Evolutionary conservation across 2,329 filamentous ascomycete species (phyloP).

Genomic region (Xylaria digitata): DNA sequence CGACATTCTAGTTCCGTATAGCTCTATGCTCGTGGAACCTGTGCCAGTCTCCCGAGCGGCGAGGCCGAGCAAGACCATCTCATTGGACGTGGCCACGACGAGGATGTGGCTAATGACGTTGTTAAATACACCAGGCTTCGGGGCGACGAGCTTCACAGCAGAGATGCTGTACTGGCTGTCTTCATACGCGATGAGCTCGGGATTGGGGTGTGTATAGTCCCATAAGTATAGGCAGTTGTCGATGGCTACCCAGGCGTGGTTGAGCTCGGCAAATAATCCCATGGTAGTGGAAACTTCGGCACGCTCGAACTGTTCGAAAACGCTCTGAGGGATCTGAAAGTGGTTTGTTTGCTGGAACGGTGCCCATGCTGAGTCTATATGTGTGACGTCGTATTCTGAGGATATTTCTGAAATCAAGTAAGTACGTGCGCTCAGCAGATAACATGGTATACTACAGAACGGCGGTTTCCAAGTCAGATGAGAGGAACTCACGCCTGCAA

Average conservation of each 20-base stretch:
- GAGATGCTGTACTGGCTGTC: constrained; percentile 90
- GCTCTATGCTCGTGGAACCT: constrained; percentile 76
- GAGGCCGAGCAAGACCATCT: constrained; percentile 91
- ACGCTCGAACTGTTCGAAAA: constrained; percentile 92
- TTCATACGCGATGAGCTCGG: constrained; percentile 91
- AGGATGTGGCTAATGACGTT: constrained; percentile 86
- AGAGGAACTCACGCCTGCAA: constrained; percentile 76
- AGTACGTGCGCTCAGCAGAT: constrained; percentile 31
- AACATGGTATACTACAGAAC: constrained; percentile 16
- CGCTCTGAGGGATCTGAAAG: constrained; percentile 89
- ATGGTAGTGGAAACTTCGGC: constrained; percentile 90
- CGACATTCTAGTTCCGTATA: constrained; percentile 91
- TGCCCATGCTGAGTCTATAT: constrained; percentile 76
- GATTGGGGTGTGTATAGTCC: constrained; percentile 95
- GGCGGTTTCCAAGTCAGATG: background rate
- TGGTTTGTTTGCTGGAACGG: constrained; percentile 89
- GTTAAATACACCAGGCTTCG: constrained; percentile 88
- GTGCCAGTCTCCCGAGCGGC: constrained; percentile 72
- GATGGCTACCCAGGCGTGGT: constrained; percentile 94
- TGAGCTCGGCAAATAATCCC: constrained; percentile 93
- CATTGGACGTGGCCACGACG: constrained; percentile 85
- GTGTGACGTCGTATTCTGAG: constrained; percentile 87
- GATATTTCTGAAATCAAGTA: constrained; percentile 74
- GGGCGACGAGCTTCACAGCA: constrained; percentile 86
- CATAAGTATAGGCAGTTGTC: constrained; percentile 97